Percentiles rank a stretch among this genome's conserved stretches.
Evolutionary conservation across 306 rosid genomes (phyloP).

Genomic region (Potentilla sterilis): DNA sequence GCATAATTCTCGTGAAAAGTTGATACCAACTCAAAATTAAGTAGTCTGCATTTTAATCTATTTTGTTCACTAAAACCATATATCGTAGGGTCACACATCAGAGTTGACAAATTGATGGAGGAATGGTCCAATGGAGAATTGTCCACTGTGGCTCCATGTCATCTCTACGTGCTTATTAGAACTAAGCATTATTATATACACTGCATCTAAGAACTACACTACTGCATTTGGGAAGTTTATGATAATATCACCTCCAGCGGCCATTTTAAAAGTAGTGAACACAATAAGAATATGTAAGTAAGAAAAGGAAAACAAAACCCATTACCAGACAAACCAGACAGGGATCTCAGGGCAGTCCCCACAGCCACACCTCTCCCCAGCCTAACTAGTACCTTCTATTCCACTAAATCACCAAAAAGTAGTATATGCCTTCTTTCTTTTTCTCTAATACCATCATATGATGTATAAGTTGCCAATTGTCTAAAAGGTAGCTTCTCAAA

Average conservation of each 20-base stretch:
- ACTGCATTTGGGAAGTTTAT: neutral
- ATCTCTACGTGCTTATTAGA: slow-evolving; percentile 14
- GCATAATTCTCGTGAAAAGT: neutral
- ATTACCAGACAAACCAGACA: slow-evolving; percentile 22
- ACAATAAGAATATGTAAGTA: neutral
- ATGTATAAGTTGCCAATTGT: neutral
- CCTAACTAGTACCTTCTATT: slow-evolving; percentile 20
- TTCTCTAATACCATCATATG: neutral
- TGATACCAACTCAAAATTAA: neutral
- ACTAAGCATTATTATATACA: neutral
- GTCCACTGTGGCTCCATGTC: slow-evolving; percentile 9
- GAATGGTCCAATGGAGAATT: too few species aligned
- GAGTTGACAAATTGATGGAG: too few species aligned
- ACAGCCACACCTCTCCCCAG: slow-evolving; percentile 6
- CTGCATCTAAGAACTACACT: neutral
- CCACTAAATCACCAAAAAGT: slow-evolving; percentile 6
- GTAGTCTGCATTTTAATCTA: too few species aligned
- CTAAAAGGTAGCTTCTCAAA: neutral
- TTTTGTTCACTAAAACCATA: too few species aligned
- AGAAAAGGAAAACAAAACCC: slow-evolving; percentile 17
- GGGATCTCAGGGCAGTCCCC: slow-evolving; percentile 14
- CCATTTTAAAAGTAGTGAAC: slow-evolving; percentile 27
- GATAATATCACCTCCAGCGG: slow-evolving; percentile 28
- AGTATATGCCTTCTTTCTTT: neutral
- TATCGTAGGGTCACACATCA: too few species aligned